Percentiles rank a stretch among this genome's conserved stretches.
Conservation (phyloP, 139 green algal genomes). For the Chlamydomonas urium region DNA sequence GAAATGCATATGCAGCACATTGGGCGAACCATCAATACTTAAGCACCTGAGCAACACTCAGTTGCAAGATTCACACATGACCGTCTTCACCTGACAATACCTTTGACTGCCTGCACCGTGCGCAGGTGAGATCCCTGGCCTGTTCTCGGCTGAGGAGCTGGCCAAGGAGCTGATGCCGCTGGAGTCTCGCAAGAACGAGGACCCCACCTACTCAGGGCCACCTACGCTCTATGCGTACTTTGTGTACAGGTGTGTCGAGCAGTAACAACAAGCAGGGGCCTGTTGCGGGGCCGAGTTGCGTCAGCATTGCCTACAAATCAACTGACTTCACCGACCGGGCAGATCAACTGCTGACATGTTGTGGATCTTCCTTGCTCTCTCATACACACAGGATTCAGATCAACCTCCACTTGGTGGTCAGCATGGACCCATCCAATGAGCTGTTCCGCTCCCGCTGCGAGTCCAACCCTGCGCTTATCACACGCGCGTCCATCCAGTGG, state of each 20-base stretch:
- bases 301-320: too few species aligned
- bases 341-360: too few species aligned
- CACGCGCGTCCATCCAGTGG: slow-evolving; percentile 59
- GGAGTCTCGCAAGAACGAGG: slow-evolving; percentile 31
- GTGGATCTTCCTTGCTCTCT: too few species aligned
- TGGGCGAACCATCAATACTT: too few species aligned
- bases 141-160: slow-evolving; percentile 75
- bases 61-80: too few species aligned
- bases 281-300: too few species aligned
- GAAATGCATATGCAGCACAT: neutral
- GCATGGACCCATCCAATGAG: slow-evolving; percentile 63
- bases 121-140: slow-evolving; percentile 62
- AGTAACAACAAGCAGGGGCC: too few species aligned
- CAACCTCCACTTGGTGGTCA: slow-evolving; percentile 72
- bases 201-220: slow-evolving; percentile 35
- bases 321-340: too few species aligned
- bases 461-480: slow-evolving; percentile 70
- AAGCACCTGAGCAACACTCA: too few species aligned
- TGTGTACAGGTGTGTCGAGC: slow-evolving; percentile 32
- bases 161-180: slow-evolving; percentile 57
- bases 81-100: neutral
- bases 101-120: neutral
- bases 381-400: slow-evolving; percentile 23
- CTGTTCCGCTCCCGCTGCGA: slow-evolving; percentile 49
- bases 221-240: slow-evolving; percentile 39